Percentiles rank a stretch among this genome's conserved stretches.
phyloP scores from a whole-genome alignment of 1,139 yeast species.

The Kodamaea suecica region DNA sequence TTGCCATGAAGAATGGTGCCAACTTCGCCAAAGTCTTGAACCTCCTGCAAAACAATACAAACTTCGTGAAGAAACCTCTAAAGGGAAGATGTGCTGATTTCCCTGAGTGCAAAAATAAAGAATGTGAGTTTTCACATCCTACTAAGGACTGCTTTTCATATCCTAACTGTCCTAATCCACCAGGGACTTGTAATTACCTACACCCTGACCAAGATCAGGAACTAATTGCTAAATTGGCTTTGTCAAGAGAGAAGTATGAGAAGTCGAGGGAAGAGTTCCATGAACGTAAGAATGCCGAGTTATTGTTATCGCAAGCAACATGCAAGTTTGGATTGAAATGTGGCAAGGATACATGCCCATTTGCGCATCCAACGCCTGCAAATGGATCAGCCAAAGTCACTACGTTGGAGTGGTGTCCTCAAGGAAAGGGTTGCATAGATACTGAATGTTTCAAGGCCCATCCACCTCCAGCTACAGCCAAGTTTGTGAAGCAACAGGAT shows the following conservation, averaged over 20 bases:
- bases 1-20: slow-evolving; percentile 35
- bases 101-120: slow-evolving; percentile 70
- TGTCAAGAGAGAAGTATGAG: slow-evolving; percentile 49
- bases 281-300: slow-evolving; percentile 26
- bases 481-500: slow-evolving; percentile 18
- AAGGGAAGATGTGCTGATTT: slow-evolving; percentile 72
- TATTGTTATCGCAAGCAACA: slow-evolving; percentile 32
- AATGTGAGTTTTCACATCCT: slow-evolving; percentile 78
- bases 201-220: slow-evolving; percentile 85
- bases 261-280: slow-evolving; percentile 51
- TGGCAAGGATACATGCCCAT: slow-evolving; percentile 74
- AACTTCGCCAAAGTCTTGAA: slow-evolving; percentile 43
- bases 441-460: slow-evolving; percentile 68
- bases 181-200: slow-evolving; percentile 77
- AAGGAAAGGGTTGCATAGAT: slow-evolving; percentile 62
- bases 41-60: slow-evolving; percentile 24
- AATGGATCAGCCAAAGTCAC: slow-evolving; percentile 69
- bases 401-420: slow-evolving; percentile 72
- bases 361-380: slow-evolving; percentile 90
- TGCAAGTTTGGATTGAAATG: slow-evolving; percentile 79
- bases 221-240: slow-evolving; percentile 63
- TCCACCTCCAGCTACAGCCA: slow-evolving; percentile 61
- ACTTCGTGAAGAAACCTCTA: slow-evolving; percentile 38
- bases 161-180: slow-evolving; percentile 75
- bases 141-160: slow-evolving; percentile 69